Percentiles rank a stretch among this genome's conserved stretches.
Evolutionary conservation across 164 flowering plant species (phyloP).

Genomic region (Umbellularia californica): DNA sequence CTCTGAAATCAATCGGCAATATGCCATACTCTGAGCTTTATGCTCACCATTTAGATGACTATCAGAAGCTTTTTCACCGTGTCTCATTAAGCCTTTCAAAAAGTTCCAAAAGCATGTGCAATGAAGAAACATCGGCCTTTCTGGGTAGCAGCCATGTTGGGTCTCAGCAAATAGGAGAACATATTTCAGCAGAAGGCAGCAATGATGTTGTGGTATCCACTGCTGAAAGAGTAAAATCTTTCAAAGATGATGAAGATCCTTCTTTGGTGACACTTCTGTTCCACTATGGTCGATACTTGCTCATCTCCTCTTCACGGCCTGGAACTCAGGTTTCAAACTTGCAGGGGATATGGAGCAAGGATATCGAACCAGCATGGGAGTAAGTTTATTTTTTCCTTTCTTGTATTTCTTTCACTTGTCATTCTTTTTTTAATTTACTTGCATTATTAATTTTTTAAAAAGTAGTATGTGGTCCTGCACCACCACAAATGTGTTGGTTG

Average conservation of each 20-base stretch:
- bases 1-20: conserved; percentile 30
- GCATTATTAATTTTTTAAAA: no score
- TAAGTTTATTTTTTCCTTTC: conserved; percentile 31
- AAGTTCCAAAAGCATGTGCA: conserved; percentile 27
- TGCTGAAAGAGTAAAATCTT: conserved; percentile 75
- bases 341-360: conserved; percentile 94
- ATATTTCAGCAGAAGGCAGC: conserved; percentile 10
- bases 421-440: no score
- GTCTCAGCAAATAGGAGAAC: conserved; percentile 13
- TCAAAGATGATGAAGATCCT: conserved; percentile 85
- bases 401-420: not conserved
- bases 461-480: not conserved
- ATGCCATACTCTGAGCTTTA: conserved; percentile 66
- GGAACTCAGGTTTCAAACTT: conserved; percentile 87
- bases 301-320: conserved; percentile 86
- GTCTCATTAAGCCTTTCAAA: conserved; percentile 75
- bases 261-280: conserved; percentile 83
- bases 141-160: not conserved
- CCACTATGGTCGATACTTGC: conserved; percentile 91
- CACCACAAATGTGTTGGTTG: not conserved
- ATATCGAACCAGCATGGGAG: conserved; percentile 91
- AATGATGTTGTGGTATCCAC: conserved; percentile 35
- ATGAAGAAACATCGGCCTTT: not conserved
- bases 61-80: conserved; percentile 80
- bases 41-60: conserved; percentile 74